phyloP scores from a whole-genome alignment of 495 filamentous ascomycete species.

The Poronia punctata region DNA sequence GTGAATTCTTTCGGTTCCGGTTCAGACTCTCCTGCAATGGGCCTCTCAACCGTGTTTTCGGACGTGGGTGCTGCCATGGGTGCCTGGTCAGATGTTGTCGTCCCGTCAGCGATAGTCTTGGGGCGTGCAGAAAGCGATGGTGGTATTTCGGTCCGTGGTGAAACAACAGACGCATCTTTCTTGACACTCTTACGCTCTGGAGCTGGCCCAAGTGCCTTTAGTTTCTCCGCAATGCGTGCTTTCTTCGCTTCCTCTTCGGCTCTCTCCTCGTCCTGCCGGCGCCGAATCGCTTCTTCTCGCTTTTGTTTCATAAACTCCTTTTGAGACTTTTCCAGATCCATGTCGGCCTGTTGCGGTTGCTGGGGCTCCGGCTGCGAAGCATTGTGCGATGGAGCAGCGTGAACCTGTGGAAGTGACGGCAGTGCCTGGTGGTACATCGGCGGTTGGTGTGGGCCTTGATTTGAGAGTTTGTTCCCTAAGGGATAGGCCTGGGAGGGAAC shows the following conservation, averaged over 20 bases:
- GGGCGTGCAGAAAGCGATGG: constrained; percentile 8
- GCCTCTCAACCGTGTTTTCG: constrained; percentile 1
- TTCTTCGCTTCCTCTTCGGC: constrained; percentile 69
- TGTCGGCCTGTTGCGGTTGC: constrained; percentile 39
- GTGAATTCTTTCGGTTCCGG: constrained; percentile 9
- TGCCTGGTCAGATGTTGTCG: background rate
- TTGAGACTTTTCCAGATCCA: constrained; percentile 57
- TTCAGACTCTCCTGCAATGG: constrained; percentile 17
- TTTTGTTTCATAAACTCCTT: constrained; percentile 81
- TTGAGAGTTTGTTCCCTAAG: constrained; percentile 27
- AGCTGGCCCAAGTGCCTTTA: constrained; percentile 66
- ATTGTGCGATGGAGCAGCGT: constrained; percentile 39
- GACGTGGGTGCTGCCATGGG: constrained; percentile 15
- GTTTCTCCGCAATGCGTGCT: constrained; percentile 76
- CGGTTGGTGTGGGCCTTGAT: constrained; percentile 25
- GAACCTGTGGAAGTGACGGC: constrained; percentile 40
- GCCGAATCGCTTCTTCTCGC: constrained; percentile 67
- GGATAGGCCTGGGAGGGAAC: constrained; percentile 39
- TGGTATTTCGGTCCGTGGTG: constrained; percentile 30
- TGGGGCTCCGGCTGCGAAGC: constrained; percentile 25
- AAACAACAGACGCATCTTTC: constrained; percentile 32
- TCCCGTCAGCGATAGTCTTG: background rate
- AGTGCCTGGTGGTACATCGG: constrained; percentile 47
- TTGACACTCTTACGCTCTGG: constrained; percentile 55
- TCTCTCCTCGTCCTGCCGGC: constrained; percentile 73